Conservation (phyloP, 2,329 filamentous ascomycete species). For the Dendrostoma leiphaemia region DNA sequence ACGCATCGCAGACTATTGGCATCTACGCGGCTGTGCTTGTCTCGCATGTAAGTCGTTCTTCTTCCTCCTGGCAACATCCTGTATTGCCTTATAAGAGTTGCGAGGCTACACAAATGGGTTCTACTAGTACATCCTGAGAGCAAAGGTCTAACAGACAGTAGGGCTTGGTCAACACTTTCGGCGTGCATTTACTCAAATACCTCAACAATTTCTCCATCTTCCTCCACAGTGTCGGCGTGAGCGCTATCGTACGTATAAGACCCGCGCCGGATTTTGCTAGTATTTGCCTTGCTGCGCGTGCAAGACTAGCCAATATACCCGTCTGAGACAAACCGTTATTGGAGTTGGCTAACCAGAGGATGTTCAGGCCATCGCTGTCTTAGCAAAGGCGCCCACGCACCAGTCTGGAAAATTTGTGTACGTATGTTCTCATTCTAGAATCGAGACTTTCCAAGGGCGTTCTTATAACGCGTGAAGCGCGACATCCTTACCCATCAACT, state of each 20-base stretch:
- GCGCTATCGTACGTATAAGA: slow-evolving; percentile 35
- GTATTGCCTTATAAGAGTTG: background rate
- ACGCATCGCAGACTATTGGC: slow-evolving; percentile 50
- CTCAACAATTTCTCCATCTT: slow-evolving; percentile 56
- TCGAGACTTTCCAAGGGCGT: no score
- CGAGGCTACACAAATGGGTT: no score
- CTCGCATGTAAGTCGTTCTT: slow-evolving; percentile 25
- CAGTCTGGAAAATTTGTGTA: slow-evolving; percentile 50
- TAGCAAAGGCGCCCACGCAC: slow-evolving; percentile 56
- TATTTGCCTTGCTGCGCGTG: no score
- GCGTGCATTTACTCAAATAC: slow-evolving; percentile 52
- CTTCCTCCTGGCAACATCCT: background rate
- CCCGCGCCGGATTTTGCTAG: no score
- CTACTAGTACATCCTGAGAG: no score
- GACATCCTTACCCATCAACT: no score
- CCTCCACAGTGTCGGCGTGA: slow-evolving; percentile 52
- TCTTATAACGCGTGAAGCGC: no score
- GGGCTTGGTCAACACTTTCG: slow-evolving; percentile 55
- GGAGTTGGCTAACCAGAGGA: background rate
- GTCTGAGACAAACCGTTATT: background rate
- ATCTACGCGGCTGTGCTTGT: slow-evolving; percentile 57
- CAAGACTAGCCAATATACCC: no score
- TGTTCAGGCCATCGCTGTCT: slow-evolving; percentile 45
- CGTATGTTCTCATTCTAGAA: no score
- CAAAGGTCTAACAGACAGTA: slow-evolving; percentile 31